These are phyloP conservation scores for Debaryomyces prosopidis DNA, from an alignment of 805 yeast genomes.

Conservation along the genomic window DNA sequence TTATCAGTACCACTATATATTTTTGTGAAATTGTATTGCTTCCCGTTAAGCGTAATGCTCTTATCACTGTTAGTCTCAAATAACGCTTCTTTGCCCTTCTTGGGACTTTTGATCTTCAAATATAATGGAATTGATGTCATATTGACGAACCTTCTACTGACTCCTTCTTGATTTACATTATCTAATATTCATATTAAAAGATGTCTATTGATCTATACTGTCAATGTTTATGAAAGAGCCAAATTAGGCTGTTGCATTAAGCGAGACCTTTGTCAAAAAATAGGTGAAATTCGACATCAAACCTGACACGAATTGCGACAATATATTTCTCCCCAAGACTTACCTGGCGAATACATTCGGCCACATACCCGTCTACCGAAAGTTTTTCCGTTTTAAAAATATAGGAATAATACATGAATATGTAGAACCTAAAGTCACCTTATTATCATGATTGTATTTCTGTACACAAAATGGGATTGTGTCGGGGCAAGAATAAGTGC, in stretches of 20 bases:
- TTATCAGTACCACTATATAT: slow-evolving; percentile 12
- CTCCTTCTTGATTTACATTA: background rate
- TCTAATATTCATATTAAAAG: background rate
- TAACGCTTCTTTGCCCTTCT: slow-evolving; percentile 6
- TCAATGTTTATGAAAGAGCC: slow-evolving; percentile 3
- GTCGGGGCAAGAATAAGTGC: too few relatives aligned
- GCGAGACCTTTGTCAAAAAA: background rate
- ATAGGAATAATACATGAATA: too few relatives aligned
- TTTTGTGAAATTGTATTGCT: slow-evolving; percentile 20
- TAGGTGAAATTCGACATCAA: background rate
- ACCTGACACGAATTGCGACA: background rate
- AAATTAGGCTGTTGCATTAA: slow-evolving; percentile 1
- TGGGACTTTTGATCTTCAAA: slow-evolving; percentile 22
- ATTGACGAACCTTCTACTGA: background rate
- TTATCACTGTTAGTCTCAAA: slow-evolving; percentile 10
- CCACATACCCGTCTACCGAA: too few relatives aligned
- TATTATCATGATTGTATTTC: too few relatives aligned
- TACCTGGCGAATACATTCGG: too few relatives aligned
- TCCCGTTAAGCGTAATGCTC: slow-evolving; percentile 19
- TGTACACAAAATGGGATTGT: too few relatives aligned
- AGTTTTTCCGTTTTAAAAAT: too few relatives aligned
- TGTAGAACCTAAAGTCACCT: too few relatives aligned
- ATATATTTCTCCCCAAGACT: too few relatives aligned
- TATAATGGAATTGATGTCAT: slow-evolving; percentile 22
- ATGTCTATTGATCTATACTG: background rate